Evolutionary conservation across 2,329 filamentous ascomycete genomes (phyloP).

Genomic region (Trichoderma sp.): DNA sequence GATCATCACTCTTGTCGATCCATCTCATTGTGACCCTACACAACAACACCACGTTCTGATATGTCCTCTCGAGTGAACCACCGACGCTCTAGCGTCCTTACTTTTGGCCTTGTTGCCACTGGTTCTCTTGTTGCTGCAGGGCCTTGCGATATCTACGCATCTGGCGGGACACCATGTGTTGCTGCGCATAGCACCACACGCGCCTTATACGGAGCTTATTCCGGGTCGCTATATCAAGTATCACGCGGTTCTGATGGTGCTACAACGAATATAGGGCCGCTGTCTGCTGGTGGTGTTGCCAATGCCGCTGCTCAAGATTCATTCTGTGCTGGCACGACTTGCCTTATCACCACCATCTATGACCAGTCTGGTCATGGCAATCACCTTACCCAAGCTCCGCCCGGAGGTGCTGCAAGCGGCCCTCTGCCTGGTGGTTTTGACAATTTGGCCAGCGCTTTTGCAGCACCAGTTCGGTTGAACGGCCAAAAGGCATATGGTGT

Average conservation of each 20-base stretch:
- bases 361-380: slow-evolving; percentile 9
- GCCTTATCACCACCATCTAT: slow-evolving; percentile 8
- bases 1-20: not conserved
- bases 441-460: not conserved
- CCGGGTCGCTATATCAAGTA: not conserved
- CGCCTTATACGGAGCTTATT: not conserved
- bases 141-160: slow-evolving; percentile 2
- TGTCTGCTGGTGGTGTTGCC: slow-evolving; percentile 1
- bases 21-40: not conserved
- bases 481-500: slow-evolving; percentile 15
- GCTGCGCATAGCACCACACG: slow-evolving; percentile 13
- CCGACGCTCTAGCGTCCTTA: not conserved
- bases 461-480: not conserved
- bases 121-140: not conserved
- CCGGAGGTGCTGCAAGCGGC: not conserved
- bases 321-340: slow-evolving; percentile 8
- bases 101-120: not conserved
- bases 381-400: not conserved
- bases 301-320: slow-evolving; percentile 14
- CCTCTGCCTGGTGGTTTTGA: not conserved
- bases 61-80: not conserved
- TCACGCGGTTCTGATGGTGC: slow-evolving; percentile 7
- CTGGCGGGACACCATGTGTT: slow-evolving; percentile 5
- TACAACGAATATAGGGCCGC: not conserved
- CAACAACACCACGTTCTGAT: not conserved